Evolutionary conservation across 1,139 yeast species (phyloP), one percentile per base, ranked within the genome.

Genomic region (Saccharomyces hybrid): DNA sequence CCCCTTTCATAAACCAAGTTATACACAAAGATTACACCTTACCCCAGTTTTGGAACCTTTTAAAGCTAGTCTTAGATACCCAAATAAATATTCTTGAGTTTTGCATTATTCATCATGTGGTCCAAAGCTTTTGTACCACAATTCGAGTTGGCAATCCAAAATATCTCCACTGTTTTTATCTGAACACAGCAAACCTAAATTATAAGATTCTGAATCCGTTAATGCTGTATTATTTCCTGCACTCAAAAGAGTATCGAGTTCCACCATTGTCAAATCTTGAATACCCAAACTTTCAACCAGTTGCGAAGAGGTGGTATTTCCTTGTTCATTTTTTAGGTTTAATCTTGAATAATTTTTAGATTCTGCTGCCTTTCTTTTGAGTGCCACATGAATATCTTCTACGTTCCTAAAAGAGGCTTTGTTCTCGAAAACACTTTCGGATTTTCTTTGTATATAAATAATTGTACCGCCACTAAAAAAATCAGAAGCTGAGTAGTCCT

Each of bases 391-490:
- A n/a, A 62, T 51, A 47, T 61, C 62, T 8, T 52, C 47, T 11
- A 52, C 32, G 34, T 53, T 54, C 14, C 53, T 31, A 46, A 54
- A 52, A 16, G 31, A 14, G 28, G 50, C 48, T 13, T 47, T 44
- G n/a, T 52, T 48, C 9, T 51, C 44, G 19, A 54, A 28, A 46
- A 44, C 19, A 26, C 19, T n/a, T 38, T 49, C 44, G 7, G 38
- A 42, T 48, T 48, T 11, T 3, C 52, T 57, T 49, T 66, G 67
- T 25, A 67, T 58, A 55, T 62, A 61, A 11, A 68, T 54, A 16
- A 66, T 58, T 1, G 68, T 62, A 3, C 70, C 70, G 46, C 62
- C 57, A 31, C 58, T 60, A 48, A 67, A 68, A 51, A 62, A 67
- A 32, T 64, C 61, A 9, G 55, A 48, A 1, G 66, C 61, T 11